phyloP scores from a whole-genome alignment of 2,329 filamentous ascomycete species.

The Epichloe festucae region DNA sequence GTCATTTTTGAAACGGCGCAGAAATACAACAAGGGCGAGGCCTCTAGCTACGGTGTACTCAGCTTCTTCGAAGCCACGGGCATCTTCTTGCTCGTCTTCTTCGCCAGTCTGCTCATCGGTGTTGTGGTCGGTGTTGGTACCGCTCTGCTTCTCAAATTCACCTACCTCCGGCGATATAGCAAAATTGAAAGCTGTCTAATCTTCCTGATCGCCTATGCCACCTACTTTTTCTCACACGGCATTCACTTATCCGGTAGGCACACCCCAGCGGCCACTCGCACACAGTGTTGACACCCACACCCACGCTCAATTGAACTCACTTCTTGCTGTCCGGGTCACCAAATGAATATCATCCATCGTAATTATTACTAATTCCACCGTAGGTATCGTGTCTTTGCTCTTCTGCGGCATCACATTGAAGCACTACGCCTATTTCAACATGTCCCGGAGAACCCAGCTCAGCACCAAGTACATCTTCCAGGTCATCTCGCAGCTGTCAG shows the following conservation, averaged over 20 bases:
- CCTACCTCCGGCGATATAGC: slow-evolving; percentile 78
- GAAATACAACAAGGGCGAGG: slow-evolving; percentile 67
- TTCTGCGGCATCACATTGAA: slow-evolving; percentile 98
- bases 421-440: slow-evolving; percentile 99
- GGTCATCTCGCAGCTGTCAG: slow-evolving; percentile 83
- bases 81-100: slow-evolving; percentile 92
- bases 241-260: slow-evolving; percentile 83
- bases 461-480: slow-evolving; percentile 98
- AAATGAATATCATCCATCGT: no score
- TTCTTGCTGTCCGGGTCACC: no score
- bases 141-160: slow-evolving; percentile 85
- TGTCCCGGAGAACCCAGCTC: slow-evolving; percentile 93
- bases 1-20: slow-evolving; percentile 97
- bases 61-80: slow-evolving; percentile 86
- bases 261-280: neutral
- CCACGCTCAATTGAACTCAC: neutral
- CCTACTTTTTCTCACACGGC: slow-evolving; percentile 95
- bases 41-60: slow-evolving; percentile 59
- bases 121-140: slow-evolving; percentile 76
- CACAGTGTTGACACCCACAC: neutral
- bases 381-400: slow-evolving; percentile 87
- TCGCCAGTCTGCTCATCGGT: slow-evolving; percentile 82
- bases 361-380: neutral
- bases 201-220: slow-evolving; percentile 86
- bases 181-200: slow-evolving; percentile 96